phyloP scores from a whole-genome alignment of 129 eudicot genomes.

The Chrysanthemum seticuspe region DNA sequence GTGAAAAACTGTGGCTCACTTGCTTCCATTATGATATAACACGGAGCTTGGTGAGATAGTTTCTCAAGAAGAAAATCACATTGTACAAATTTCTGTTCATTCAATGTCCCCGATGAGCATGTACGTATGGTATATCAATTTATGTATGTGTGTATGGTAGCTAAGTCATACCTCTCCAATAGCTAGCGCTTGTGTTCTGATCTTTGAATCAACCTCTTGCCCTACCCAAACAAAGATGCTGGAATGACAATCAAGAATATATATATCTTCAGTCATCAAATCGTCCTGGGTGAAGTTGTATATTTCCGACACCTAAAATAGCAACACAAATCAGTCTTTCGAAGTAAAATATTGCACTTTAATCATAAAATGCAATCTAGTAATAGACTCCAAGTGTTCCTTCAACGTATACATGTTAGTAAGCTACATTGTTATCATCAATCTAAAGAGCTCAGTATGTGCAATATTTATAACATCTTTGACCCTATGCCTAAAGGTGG shows the following conservation, averaged over 20 bases:
- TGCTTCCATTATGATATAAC: slow-evolving; percentile 74
- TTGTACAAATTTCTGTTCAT: slow-evolving; percentile 48
- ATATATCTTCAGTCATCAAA: slow-evolving; percentile 91
- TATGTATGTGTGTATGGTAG: no score
- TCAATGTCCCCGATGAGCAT: no score
- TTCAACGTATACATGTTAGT: no score
- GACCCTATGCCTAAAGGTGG: no score
- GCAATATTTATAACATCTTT: neutral
- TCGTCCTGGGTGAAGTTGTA: slow-evolving; percentile 88
- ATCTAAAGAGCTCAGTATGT: neutral
- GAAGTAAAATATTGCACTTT: no score
- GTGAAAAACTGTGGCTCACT: slow-evolving; percentile 92
- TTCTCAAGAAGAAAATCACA: slow-evolving; percentile 76
- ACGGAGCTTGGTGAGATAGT: slow-evolving; percentile 59
- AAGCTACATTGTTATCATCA: neutral
- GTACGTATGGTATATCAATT: no score
- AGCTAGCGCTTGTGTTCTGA: slow-evolving; percentile 59
- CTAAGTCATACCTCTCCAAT: slow-evolving; percentile 65
- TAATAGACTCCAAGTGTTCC: no score
- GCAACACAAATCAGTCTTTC: no score
- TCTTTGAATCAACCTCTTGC: slow-evolving; percentile 63
- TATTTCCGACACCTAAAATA: slow-evolving; percentile 68
- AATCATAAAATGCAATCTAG: no score
- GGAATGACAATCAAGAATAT: slow-evolving; percentile 78
- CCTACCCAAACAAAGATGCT: slow-evolving; percentile 95